These are phyloP conservation scores for Beauveria asiatica DNA, from an alignment of 2,329 filamentous ascomycete species.

Conservation along the genomic window DNA sequence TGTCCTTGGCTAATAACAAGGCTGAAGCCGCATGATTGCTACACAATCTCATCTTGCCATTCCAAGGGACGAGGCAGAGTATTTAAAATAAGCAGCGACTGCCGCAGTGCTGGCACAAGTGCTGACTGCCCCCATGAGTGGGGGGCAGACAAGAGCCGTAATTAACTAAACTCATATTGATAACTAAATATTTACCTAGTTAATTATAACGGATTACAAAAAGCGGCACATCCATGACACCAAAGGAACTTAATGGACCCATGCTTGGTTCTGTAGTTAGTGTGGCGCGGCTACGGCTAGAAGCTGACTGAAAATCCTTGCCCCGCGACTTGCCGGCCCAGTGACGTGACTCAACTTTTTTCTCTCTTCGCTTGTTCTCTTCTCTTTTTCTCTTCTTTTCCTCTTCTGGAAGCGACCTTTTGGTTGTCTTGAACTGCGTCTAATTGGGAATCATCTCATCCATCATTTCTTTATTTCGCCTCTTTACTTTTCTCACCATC, in stretches of 20 bases:
- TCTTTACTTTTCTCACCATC: background rate
- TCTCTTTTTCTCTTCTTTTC: slow-evolving; percentile 10
- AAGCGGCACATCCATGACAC: slow-evolving; percentile 14
- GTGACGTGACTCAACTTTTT: background rate
- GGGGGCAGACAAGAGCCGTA: background rate
- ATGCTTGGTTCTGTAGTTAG: background rate
- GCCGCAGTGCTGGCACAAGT: background rate
- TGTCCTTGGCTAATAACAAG: background rate
- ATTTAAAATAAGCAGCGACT: background rate
- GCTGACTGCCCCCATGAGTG: background rate
- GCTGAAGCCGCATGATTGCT: background rate
- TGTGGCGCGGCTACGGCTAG: background rate
- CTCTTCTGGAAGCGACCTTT: slow-evolving; percentile 5
- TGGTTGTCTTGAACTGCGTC: background rate
- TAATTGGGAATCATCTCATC: background rate
- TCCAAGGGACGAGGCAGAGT: background rate
- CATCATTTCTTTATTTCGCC: background rate
- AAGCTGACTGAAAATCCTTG: background rate
- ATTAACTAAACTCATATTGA: no score
- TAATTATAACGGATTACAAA: background rate
- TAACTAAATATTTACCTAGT: no score
- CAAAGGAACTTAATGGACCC: no score
- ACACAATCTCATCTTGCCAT: background rate
- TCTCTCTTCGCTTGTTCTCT: no score
- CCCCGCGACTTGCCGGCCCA: background rate